These are phyloP conservation scores for Aurantiochytrium sp. DNA, from an alignment of 108 stramenopile species.

Conservation along the genomic window DNA sequence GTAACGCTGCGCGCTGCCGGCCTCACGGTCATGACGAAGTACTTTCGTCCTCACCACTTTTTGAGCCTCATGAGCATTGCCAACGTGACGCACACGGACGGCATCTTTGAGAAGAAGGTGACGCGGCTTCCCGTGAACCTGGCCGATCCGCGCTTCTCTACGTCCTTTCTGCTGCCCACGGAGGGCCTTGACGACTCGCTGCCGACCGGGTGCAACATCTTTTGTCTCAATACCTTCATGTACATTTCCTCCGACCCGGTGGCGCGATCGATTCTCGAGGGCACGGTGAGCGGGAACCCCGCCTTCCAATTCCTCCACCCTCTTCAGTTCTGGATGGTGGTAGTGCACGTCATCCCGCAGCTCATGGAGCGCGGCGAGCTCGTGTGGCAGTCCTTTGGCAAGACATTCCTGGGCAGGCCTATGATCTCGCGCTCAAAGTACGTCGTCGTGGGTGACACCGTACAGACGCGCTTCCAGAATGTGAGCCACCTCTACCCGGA, in stretches of 20 bases:
- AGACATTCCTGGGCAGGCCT: background rate
- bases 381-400: background rate
- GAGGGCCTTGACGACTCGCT: background rate
- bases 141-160: background rate
- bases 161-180: background rate
- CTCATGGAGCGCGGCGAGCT: background rate
- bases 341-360: background rate
- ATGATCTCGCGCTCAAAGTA: slow-evolving; percentile 14
- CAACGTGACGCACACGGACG: background rate
- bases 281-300: background rate
- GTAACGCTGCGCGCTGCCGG: background rate
- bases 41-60: slow-evolving; percentile 2
- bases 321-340: slow-evolving; percentile 29
- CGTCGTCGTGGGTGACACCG: background rate
- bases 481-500: background rate
- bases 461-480: background rate
- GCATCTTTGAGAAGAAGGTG: background rate
- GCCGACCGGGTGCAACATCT: background rate
- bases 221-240: slow-evolving; percentile 27
- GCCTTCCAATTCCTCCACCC: background rate
- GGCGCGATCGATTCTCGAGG: background rate
- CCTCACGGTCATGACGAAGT: background rate
- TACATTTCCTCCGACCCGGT: background rate
- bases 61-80: background rate
- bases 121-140: background rate